Conservation (phyloP, 2,329 filamentous ascomycete species). For the Colletotrichum endophyticum region DNA sequence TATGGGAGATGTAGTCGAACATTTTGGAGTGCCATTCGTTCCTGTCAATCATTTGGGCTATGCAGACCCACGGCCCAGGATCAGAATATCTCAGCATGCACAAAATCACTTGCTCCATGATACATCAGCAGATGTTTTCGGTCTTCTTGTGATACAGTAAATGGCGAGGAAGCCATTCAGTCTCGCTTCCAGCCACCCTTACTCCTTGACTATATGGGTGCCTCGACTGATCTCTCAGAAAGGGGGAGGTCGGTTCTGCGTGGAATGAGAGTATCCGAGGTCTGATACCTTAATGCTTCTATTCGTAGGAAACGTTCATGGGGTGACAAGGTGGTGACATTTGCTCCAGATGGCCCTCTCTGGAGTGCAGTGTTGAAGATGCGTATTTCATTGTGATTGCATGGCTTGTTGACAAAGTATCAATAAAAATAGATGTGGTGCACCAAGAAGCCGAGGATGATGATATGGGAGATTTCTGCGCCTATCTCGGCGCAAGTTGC, state of each 20-base stretch:
- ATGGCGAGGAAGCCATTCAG: background rate
- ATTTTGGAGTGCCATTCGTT: background rate
- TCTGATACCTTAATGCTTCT: background rate
- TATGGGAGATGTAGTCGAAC: background rate
- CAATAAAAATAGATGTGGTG: background rate
- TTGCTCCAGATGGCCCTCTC: background rate
- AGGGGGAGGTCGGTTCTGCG: background rate
- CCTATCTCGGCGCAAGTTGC: background rate
- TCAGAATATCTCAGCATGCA: background rate
- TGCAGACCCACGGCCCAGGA: background rate
- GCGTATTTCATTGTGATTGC: background rate
- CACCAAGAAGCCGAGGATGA: background rate
- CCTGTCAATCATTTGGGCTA: background rate
- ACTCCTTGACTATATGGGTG: background rate
- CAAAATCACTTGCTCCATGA: background rate
- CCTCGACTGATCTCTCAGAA: background rate
- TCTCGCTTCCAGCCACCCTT: background rate
- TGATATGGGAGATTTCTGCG: background rate
- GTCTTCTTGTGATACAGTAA: background rate
- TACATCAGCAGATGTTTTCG: background rate
- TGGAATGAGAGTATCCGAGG: background rate
- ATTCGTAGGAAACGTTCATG: background rate
- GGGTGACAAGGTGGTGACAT: background rate
- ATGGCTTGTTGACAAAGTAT: background rate
- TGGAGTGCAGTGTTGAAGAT: background rate